phyloP scores from a whole-genome alignment of 106 monocot species.

The Acanthochlamys bracteata region DNA sequence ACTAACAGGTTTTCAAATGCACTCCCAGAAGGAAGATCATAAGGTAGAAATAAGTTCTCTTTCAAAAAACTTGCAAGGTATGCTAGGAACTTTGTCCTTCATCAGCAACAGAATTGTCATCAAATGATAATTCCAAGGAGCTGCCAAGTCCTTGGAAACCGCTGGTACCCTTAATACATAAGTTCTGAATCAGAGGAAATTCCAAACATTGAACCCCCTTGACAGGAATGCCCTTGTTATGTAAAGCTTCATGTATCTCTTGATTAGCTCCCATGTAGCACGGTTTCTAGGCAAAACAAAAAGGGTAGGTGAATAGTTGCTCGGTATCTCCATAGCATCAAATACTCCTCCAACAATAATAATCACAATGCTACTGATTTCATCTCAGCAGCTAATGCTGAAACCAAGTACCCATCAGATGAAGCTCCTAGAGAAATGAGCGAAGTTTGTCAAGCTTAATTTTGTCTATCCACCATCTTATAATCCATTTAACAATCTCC shows the following conservation, averaged over 20 bases:
- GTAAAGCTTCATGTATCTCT: constrained; percentile 54
- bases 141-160: no score
- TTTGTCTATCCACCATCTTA: constrained; percentile 43
- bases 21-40: no score
- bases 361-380: constrained; percentile 54
- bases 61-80: no score
- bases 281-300: constrained; percentile 90
- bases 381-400: constrained; percentile 64
- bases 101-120: no score
- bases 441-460: constrained; percentile 41
- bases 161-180: no score
- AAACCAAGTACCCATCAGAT: constrained; percentile 84
- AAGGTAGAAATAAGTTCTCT: no score
- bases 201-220: constrained; percentile 62
- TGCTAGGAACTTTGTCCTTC: no score
- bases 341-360: constrained; percentile 90
- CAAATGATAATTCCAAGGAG: no score
- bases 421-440: constrained; percentile 68
- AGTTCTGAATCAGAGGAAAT: constrained; percentile 50
- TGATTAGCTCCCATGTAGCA: constrained; percentile 27
- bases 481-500: constrained; percentile 33
- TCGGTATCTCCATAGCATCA: constrained; percentile 18
- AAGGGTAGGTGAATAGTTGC: constrained; percentile 58
- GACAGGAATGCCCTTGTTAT: constrained; percentile 44
- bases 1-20: constrained; percentile 70